Evolutionary conservation across 2,329 filamentous ascomycete species (phyloP).

Genomic region (Aspergillus pseudonomiae): DNA sequence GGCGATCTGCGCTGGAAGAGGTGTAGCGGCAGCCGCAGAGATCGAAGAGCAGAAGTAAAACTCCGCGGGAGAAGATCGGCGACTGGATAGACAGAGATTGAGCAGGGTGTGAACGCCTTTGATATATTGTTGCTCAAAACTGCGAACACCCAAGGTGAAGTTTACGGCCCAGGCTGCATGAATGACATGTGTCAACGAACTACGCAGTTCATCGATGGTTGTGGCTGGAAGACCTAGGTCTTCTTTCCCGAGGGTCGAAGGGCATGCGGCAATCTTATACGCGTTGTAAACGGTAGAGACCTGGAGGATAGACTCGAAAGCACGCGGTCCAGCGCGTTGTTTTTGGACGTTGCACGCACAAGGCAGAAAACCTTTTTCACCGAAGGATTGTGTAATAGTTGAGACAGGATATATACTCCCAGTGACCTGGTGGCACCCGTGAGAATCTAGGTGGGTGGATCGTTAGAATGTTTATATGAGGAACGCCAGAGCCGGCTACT

Average conservation of each 20-base stretch:
- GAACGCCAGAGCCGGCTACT: no score
- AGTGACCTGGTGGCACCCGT: background rate
- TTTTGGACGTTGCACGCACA: slow-evolving; percentile 5
- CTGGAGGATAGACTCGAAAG: slow-evolving; percentile 13
- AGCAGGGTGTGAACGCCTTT: slow-evolving; percentile 52
- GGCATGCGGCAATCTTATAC: slow-evolving; percentile 12
- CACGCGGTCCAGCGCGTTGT: slow-evolving; percentile 10
- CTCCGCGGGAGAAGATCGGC: slow-evolving; percentile 33
- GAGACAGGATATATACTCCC: background rate
- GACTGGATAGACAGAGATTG: slow-evolving; percentile 42
- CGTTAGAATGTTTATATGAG: background rate
- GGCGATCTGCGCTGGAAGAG: slow-evolving; percentile 31
- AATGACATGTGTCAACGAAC: slow-evolving; percentile 56
- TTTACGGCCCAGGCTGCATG: slow-evolving; percentile 69
- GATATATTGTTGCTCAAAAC: slow-evolving; percentile 60
- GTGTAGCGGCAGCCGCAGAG: slow-evolving; percentile 45
- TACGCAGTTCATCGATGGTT: slow-evolving; percentile 38
- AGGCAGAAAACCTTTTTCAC: slow-evolving; percentile 14
- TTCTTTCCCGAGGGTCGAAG: slow-evolving; percentile 8
- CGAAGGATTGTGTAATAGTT: slow-evolving; percentile 4
- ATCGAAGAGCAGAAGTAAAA: slow-evolving; percentile 59
- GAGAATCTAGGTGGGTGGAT: background rate
- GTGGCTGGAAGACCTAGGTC: background rate
- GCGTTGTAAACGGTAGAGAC: slow-evolving; percentile 9
- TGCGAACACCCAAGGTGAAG: slow-evolving; percentile 60